Base-by-base conservation (phyloP, 768 basidiomycete species). In the Tylopilus intermedius region DNA sequence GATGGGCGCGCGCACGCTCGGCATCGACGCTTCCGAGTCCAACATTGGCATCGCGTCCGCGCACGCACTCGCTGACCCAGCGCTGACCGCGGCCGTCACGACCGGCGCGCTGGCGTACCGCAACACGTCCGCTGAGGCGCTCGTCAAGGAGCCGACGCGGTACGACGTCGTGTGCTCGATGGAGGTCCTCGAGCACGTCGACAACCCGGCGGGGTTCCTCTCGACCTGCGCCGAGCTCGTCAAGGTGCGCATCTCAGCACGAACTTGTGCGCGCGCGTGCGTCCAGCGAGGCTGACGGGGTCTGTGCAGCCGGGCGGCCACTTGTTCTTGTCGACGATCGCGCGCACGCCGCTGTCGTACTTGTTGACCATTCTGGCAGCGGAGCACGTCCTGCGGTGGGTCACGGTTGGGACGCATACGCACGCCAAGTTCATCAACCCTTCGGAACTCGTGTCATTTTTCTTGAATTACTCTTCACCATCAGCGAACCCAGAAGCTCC, bases 101-200 rank as follows among this genome's bases (percentile, higher is more conserved):
- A 55, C 53, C 35, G 65, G 71, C 39, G 33, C 62, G 2, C 74
- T 94, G 24, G 68, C 74, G 0, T 98, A 97, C 71, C 71, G 80
- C 8, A 83, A 90, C 61, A 76, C 80, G 0, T 76, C 88, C 0
- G 91, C 88, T 0, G 94, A 97, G 64, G 76, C 76, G 1, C 77
- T 99, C 4, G 70, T 90, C 27, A 64, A 76, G 10, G 82, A 83
- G 5, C 67, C 79, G 13, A 77, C 76, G 59, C 81, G 81, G 47
- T 98, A 86, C 65, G 95, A 98, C 66, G 80, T 94, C 18, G 94
- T 99, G 13, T 96, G 93, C 66, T 89, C 94, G 9, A 91, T 98
- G 91, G 96, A 99, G 69, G 95, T 99, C 8, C 66, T 99, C 29
- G 96, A 99, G 72, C 96, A 99, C 64, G 96, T 99, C 47, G 90